Evolutionary conservation across 2,329 filamentous ascomycete species (phyloP).

Genomic region (Colletotrichum agaves): DNA sequence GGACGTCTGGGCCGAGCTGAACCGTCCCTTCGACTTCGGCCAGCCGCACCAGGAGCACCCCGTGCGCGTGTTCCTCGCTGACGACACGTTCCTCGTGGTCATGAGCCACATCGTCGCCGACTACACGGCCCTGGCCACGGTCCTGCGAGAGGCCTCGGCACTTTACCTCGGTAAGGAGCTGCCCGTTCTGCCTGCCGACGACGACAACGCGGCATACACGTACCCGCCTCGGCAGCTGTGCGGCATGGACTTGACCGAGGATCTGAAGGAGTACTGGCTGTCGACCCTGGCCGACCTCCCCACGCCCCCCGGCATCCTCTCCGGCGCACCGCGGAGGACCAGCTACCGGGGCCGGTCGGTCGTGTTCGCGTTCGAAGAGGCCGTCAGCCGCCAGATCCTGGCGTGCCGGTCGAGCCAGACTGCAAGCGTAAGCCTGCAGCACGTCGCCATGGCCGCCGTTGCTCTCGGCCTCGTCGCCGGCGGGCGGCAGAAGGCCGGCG

Average conservation of each 20-base stretch:
- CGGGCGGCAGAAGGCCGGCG: no score
- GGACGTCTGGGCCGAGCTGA: constrained; percentile 36
- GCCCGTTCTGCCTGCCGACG: not conserved
- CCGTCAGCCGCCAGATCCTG: no score
- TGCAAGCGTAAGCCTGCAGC: not conserved
- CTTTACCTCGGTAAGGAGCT: constrained; percentile 34
- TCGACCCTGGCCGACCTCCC: not conserved
- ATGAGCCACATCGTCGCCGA: constrained; percentile 49
- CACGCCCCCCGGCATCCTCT: no score
- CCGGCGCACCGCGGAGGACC: not conserved
- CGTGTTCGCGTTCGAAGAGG: no score
- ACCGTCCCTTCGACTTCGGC: constrained; percentile 42
- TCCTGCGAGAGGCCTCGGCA: constrained; percentile 42
- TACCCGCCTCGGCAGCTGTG: not conserved
- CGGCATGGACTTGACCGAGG: not conserved
- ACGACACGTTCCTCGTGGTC: constrained; percentile 40
- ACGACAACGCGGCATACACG: not conserved
- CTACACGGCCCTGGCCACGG: constrained; percentile 43
- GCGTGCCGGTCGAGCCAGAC: no score
- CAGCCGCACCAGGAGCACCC: constrained; percentile 37
- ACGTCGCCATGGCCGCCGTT: not conserved
- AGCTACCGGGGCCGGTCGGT: not conserved
- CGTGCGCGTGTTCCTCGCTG: constrained; percentile 43
- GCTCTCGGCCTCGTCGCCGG: not conserved
- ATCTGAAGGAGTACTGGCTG: not conserved